phyloP scores from a whole-genome alignment of 176 grass and related monocot species.

The Pontederia paniculata region DNA sequence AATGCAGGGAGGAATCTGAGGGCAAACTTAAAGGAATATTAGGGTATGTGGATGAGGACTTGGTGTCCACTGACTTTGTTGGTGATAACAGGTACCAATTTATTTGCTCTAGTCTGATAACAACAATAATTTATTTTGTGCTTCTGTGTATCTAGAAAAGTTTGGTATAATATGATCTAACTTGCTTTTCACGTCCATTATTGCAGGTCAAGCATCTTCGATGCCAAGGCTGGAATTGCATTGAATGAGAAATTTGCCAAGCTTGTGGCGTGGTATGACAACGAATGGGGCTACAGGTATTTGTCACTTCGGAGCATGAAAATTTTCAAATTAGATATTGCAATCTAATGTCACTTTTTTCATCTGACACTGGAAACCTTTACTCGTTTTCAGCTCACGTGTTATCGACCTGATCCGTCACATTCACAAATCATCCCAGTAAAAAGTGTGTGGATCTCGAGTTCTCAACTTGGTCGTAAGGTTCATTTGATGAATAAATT shows the following conservation, averaged over 20 bases:
- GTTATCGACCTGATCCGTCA: slow-evolving; percentile 89
- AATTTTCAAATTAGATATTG: background rate
- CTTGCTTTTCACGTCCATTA: background rate
- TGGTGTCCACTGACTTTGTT: slow-evolving; percentile 86
- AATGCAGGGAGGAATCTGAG: slow-evolving; percentile 67
- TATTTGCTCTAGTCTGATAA: background rate
- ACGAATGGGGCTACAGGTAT: slow-evolving; percentile 73
- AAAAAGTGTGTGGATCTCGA: too few relatives aligned
- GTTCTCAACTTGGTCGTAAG: too few relatives aligned
- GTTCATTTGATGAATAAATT: too few relatives aligned
- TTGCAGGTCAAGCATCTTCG: slow-evolving; percentile 61
- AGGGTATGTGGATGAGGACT: slow-evolving; percentile 81
- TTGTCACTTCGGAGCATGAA: too few relatives aligned
- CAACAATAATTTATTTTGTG: background rate
- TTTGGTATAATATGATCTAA: background rate
- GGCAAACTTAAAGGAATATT: slow-evolving; percentile 77
- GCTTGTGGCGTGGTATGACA: slow-evolving; percentile 62
- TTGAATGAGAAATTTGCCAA: slow-evolving; percentile 42
- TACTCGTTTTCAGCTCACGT: slow-evolving; percentile 38
- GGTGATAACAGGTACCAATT: slow-evolving; percentile 65
- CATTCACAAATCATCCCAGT: slow-evolving; percentile 30
- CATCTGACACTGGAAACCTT: too few relatives aligned
- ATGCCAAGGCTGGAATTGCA: slow-evolving; percentile 65
- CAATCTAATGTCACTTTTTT: background rate
- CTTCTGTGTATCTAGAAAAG: background rate